A percentile compares a stretch with the other conserved stretches of the same genome.
These are phyloP conservation scores for Podaxis sp. DNA, from an alignment of 768 basidiomycete species.

Conservation along the genomic window DNA sequence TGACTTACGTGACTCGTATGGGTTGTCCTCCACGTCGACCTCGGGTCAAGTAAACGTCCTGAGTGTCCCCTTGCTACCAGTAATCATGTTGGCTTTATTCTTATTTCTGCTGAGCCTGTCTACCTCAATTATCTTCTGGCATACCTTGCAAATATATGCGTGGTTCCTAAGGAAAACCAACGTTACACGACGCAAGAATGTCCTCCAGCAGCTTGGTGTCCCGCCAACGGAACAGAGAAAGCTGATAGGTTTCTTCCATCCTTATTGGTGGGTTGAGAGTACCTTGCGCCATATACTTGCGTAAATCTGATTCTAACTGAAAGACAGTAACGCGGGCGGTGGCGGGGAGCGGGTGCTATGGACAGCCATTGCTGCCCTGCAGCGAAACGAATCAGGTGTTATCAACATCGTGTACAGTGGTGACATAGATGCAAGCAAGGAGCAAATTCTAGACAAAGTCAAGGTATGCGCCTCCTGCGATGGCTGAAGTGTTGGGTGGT, in stretches of 20 bases:
- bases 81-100: constrained; percentile 1
- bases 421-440: constrained; percentile 78
- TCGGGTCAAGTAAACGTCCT: neutral
- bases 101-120: constrained; percentile 1
- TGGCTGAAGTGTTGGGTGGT: neutral
- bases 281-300: neutral
- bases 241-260: constrained; percentile 89
- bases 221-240: constrained; percentile 22
- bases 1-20: neutral
- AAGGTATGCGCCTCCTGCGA: constrained; percentile 49
- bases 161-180: constrained; percentile 22
- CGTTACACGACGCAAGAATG: constrained; percentile 16
- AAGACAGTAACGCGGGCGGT: constrained; percentile 84
- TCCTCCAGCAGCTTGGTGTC: constrained; percentile 28
- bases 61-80: neutral
- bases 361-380: constrained; percentile 81
- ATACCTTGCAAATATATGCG: constrained; percentile 21
- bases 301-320: constrained; percentile 39
- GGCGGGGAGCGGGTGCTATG: constrained; percentile 96
- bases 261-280: constrained; percentile 74
- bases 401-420: constrained; percentile 88
- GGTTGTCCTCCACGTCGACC: neutral
- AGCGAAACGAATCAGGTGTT: constrained; percentile 62
- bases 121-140: constrained; percentile 7
- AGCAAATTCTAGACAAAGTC: constrained; percentile 77